Evolutionary conservation across 768 basidiomycete species (phyloP).

Genomic region (Panaeolus papilionaceus): DNA sequence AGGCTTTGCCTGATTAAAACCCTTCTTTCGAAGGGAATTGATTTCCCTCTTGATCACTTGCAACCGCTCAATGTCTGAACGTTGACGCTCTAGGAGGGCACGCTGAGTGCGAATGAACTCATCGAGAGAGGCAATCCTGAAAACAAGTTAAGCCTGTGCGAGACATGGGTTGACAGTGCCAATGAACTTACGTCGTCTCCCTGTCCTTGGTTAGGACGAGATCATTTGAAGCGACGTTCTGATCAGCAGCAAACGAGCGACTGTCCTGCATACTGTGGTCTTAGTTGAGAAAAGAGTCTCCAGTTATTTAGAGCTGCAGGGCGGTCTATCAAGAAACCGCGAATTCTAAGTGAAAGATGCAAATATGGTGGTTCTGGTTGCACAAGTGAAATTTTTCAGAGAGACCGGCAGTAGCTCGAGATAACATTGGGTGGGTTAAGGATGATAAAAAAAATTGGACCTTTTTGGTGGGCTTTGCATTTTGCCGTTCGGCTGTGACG

Average conservation of each 20-base stretch:
- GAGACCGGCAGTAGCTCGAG: constrained; percentile 14
- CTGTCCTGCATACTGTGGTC: constrained; percentile 5
- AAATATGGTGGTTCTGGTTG: constrained; percentile 10
- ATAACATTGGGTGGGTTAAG: constrained; percentile 14
- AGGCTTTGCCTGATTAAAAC: not conserved
- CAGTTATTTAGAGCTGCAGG: not conserved
- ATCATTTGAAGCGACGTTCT: not conserved
- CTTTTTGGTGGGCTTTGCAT: constrained; percentile 1
- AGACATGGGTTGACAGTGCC: not conserved
- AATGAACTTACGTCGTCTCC: not conserved
- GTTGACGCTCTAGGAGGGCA: constrained; percentile 61
- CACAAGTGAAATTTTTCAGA: constrained; percentile 13
- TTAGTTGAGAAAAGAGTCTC: not conserved
- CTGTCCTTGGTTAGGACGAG: not conserved
- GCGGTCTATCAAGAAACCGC: constrained; percentile 9
- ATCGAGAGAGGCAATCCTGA: constrained; percentile 69
- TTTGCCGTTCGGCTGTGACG: constrained; percentile 14
- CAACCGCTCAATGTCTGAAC: constrained; percentile 66
- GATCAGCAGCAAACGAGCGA: not conserved
- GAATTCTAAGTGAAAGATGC: constrained; percentile 10
- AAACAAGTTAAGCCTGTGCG: not conserved
- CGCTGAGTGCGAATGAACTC: constrained; percentile 68
- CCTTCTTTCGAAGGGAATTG: not conserved
- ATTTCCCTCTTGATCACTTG: constrained; percentile 42
- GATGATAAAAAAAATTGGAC: constrained; percentile 1